Percentiles rank a stretch among this genome's conserved stretches.
Conservation (phyloP, 176 grass and related monocot genomes). For the Tillandsia fasciculata region DNA sequence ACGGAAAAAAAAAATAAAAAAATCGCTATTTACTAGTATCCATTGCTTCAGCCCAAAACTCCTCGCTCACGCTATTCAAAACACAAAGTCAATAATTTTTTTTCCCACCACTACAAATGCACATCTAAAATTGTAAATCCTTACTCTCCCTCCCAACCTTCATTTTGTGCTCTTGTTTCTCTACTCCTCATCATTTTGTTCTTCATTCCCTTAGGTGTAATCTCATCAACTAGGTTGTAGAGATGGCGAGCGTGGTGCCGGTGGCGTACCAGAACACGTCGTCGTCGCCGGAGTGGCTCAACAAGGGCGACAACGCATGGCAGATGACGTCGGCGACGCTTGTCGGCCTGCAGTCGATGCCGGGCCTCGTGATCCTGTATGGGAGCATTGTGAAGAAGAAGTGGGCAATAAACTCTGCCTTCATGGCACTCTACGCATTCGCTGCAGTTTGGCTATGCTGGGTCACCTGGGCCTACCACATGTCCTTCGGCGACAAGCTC, state of each 20-base stretch:
- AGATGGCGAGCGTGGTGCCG: conserved; percentile 15
- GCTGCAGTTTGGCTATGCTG: conserved; percentile 53
- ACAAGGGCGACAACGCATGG: conserved; percentile 67
- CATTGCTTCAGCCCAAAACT: too few relatives aligned
- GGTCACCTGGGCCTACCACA: conserved; percentile 50
- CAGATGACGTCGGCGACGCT: conserved; percentile 43
- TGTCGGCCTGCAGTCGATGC: conserved; percentile 50
- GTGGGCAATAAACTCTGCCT: conserved; percentile 72
- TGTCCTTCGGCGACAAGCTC: conserved; percentile 50
- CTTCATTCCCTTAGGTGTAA: too few relatives aligned
- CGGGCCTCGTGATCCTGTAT: conserved; percentile 57
- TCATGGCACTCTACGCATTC: conserved; percentile 76
- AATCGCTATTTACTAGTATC: too few relatives aligned
- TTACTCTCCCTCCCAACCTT: too few relatives aligned
- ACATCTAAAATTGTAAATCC: too few relatives aligned
- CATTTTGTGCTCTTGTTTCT: too few relatives aligned
- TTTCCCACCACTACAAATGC: too few relatives aligned
- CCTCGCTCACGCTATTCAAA: too few relatives aligned
- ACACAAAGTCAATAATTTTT: too few relatives aligned
- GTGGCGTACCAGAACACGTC: conserved; percentile 33
- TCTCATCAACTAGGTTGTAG: not conserved
- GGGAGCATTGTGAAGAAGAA: conserved; percentile 89
- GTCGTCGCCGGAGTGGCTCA: conserved; percentile 37
- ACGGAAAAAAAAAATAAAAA: too few relatives aligned
- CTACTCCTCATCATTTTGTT: too few relatives aligned